phyloP scores from a whole-genome alignment of 2,329 filamentous ascomycete species.

The Neospermospora avenae region DNA sequence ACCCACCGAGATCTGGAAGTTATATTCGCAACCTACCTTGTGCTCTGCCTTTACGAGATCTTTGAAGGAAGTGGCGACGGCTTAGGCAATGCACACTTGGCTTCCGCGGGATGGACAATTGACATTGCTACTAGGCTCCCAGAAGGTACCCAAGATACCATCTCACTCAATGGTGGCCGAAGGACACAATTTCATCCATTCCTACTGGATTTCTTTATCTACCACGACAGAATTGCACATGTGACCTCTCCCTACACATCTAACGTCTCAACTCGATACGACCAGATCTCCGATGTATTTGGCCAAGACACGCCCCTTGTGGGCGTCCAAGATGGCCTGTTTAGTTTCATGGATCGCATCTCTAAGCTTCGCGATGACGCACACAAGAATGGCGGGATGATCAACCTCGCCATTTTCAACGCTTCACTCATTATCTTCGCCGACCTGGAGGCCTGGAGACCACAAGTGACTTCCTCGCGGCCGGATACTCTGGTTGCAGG shows the following conservation, averaged over 20 bases:
- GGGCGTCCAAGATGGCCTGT: slow-evolving; percentile 20
- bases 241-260: slow-evolving; percentile 17
- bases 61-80: slow-evolving; percentile 21
- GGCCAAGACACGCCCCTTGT: slow-evolving; percentile 12
- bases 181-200: slow-evolving; percentile 22
- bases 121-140: not conserved
- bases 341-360: slow-evolving; percentile 21
- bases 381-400: not conserved
- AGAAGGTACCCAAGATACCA: not conserved
- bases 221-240: slow-evolving; percentile 23
- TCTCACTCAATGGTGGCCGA: not conserved
- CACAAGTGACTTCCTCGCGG: not conserved
- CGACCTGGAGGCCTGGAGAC: slow-evolving; percentile 21
- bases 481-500: slow-evolving; percentile 11
- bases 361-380: slow-evolving; percentile 17
- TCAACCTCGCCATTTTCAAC: slow-evolving; percentile 10
- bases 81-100: slow-evolving; percentile 16
- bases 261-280: slow-evolving; percentile 5
- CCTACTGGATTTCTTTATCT: slow-evolving; percentile 26
- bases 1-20: not conserved
- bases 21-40: slow-evolving; percentile 17
- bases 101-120: slow-evolving; percentile 18
- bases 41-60: slow-evolving; percentile 25
- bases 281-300: not conserved
- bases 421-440: slow-evolving; percentile 18